Conservation (phyloP, 2,329 filamentous ascomycete genomes). For the Penicillium brasilianum region DNA sequence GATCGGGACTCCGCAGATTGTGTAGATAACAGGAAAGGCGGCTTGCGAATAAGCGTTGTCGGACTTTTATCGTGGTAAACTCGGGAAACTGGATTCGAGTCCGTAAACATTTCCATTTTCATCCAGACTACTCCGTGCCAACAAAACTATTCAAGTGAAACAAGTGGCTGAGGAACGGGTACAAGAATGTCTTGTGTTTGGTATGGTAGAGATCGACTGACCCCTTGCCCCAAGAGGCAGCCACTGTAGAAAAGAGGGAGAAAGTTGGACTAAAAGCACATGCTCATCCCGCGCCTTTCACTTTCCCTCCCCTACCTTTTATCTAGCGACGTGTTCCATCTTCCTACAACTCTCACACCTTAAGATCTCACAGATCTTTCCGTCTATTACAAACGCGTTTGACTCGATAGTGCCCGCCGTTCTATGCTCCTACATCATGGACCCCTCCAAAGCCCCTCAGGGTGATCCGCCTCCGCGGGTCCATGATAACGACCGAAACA, state of each 20-base stretch:
- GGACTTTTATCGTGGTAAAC: neutral
- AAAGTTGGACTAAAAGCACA: constrained; percentile 8
- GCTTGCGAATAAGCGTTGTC: neutral
- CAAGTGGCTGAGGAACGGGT: neutral
- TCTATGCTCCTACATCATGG: constrained; percentile 35
- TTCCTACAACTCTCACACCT: neutral
- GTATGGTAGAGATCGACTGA: constrained; percentile 25
- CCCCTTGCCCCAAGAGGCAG: constrained; percentile 26
- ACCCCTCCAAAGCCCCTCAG: constrained; percentile 34
- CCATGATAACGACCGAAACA: constrained; percentile 28
- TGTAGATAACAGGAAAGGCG: neutral
- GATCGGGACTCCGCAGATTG: neutral
- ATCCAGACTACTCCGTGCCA: neutral
- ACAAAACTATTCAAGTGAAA: neutral
- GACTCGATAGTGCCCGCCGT: constrained; percentile 14
- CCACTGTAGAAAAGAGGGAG: constrained; percentile 11
- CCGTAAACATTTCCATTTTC: neutral
- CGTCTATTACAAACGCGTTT: neutral
- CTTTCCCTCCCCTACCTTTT: neutral
- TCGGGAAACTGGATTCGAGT: neutral
- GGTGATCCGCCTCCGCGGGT: constrained; percentile 29
- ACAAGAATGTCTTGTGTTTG: constrained; percentile 22
- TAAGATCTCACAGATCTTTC: neutral
- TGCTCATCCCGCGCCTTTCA: constrained; percentile 19
- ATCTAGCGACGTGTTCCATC: neutral